Evolutionary conservation across 2,329 filamentous ascomycete genomes (phyloP).

Genomic region (Penicillium sp.): DNA sequence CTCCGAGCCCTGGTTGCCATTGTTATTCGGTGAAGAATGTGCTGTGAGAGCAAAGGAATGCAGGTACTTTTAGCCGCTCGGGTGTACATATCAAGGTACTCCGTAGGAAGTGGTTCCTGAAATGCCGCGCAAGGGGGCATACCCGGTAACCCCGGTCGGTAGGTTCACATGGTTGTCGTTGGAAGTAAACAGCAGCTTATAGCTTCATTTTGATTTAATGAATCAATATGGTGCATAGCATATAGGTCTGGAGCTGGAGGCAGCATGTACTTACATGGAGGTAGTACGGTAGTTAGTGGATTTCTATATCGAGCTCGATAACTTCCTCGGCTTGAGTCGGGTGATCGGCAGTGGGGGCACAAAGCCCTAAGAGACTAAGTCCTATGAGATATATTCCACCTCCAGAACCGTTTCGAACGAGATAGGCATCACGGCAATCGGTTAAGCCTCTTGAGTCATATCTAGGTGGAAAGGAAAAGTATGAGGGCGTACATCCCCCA

Average conservation of each 20-base stretch:
- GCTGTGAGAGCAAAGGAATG: conserved; percentile 13
- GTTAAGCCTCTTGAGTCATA: no score
- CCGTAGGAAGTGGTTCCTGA: not conserved
- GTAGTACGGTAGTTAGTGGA: not conserved
- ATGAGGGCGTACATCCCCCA: not conserved
- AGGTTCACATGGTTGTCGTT: not conserved
- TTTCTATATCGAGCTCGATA: no score
- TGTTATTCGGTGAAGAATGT: conserved; percentile 15
- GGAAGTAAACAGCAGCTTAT: not conserved
- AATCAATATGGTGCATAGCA: not conserved
- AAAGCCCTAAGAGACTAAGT: not conserved
- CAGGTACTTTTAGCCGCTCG: not conserved
- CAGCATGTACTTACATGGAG: no score
- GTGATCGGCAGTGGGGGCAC: no score
- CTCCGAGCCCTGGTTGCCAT: not conserved
- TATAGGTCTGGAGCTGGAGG: no score
- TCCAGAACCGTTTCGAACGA: no score
- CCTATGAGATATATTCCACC: no score
- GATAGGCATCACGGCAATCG: no score
- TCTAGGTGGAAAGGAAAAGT: no score
- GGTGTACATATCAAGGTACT: not conserved
- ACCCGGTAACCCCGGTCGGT: conserved; percentile 2
- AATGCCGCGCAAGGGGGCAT: conserved; percentile 21
- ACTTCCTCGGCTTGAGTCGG: no score
- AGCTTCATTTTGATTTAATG: not conserved